These are phyloP conservation scores for Yueomyces sp. DNA, from an alignment of 805 yeast genomes.

Conservation along the genomic window DNA sequence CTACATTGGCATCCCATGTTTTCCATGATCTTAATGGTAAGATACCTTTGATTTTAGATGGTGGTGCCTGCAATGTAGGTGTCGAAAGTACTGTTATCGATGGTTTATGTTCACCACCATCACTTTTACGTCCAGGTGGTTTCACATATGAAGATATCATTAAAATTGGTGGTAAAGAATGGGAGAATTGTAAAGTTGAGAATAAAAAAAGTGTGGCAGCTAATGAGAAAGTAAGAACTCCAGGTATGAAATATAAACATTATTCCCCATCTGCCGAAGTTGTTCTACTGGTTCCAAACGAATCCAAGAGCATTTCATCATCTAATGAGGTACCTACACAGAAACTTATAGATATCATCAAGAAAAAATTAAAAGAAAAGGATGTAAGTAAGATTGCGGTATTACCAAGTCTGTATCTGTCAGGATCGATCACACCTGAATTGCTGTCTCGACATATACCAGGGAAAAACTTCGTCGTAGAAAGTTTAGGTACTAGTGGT, in stretches of 20 bases:
- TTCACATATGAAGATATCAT: slow-evolving; percentile 66
- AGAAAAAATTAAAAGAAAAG: slow-evolving; percentile 5
- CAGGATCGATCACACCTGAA: not conserved
- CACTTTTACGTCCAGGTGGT: slow-evolving; percentile 90
- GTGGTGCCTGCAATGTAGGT: slow-evolving; percentile 81
- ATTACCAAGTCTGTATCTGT: slow-evolving; percentile 28
- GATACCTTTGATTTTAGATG: slow-evolving; percentile 79
- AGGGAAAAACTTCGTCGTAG: not conserved
- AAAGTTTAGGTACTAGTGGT: slow-evolving; percentile 30
- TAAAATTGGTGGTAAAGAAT: slow-evolving; percentile 47
- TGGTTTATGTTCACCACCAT: slow-evolving; percentile 75
- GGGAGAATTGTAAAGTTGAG: slow-evolving; percentile 55
- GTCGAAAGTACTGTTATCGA: slow-evolving; percentile 91
- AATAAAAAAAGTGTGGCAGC: slow-evolving; percentile 41
- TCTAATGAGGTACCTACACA: slow-evolving; percentile 9
- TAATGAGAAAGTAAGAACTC: slow-evolving; percentile 75
- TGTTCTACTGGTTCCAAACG: slow-evolving; percentile 42
- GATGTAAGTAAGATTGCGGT: slow-evolving; percentile 35
- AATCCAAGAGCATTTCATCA: slow-evolving; percentile 12
- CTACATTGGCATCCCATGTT: slow-evolving; percentile 82
- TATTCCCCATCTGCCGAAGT: slow-evolving; percentile 88
- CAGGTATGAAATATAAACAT: slow-evolving; percentile 96
- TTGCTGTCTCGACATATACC: not conserved
- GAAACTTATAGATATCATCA: slow-evolving; percentile 20
- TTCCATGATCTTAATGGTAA: slow-evolving; percentile 62